Percentiles rank a stretch among this genome's conserved stretches.
Conservation (phyloP, 73 alveolate genomes). For the Paramecium primaurelia region DNA sequence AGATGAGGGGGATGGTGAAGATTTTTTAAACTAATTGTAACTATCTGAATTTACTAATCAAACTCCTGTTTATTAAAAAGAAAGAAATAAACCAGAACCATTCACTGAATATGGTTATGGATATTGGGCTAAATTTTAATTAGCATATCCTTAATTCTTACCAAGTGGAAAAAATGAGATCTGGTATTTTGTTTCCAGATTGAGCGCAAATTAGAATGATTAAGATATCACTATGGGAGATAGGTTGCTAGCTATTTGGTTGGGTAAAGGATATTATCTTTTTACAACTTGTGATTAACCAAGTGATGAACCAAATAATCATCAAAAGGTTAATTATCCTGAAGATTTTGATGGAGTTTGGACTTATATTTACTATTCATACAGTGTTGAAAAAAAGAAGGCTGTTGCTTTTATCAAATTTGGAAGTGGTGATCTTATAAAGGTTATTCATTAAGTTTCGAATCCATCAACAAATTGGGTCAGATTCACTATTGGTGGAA, state of each 20-base stretch:
- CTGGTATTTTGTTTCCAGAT: no score
- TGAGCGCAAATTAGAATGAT: no score
- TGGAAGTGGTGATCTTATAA: neutral
- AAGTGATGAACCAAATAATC: neutral
- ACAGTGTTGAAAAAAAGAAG: neutral
- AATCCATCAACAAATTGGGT: neutral
- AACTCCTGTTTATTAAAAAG: neutral
- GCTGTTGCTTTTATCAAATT: conserved; percentile 19
- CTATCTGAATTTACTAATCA: neutral
- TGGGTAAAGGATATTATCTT: neutral
- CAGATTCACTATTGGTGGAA: neutral
- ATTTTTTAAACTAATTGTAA: neutral
- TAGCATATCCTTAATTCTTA: neutral
- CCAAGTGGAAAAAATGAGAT: neutral
- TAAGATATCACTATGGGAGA: neutral
- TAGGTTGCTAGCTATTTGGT: neutral
- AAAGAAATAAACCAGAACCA: neutral
- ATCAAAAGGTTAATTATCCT: neutral
- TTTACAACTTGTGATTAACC: neutral
- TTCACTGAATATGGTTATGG: neutral
- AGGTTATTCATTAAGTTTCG: neutral
- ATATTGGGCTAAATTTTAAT: neutral
- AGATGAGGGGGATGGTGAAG: neutral
- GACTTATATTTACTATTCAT: conserved; percentile 18
- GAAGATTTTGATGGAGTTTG: conserved; percentile 19